These are phyloP conservation scores for Chrysoporthe puriensis DNA, from an alignment of 2,329 filamentous ascomycete species.

Conservation along the genomic window DNA sequence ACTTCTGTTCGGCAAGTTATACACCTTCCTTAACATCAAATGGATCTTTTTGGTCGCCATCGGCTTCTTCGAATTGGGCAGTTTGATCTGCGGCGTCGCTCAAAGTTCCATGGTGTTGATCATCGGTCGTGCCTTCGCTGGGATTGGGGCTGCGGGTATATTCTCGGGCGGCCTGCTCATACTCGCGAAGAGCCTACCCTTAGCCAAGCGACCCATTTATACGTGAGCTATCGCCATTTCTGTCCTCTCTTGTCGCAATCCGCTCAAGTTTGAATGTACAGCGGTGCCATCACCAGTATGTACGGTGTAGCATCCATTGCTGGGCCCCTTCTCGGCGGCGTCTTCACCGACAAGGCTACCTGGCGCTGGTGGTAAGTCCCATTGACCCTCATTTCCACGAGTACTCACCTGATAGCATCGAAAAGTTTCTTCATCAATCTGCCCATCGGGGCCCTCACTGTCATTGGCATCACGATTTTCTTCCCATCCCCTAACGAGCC, in stretches of 20 bases:
- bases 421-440: conserved; percentile 34
- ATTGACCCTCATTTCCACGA: not conserved
- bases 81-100: conserved; percentile 42
- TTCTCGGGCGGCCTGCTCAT: conserved; percentile 48
- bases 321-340: conserved; percentile 29
- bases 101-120: conserved; percentile 37
- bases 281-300: conserved; percentile 46
- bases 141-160: conserved; percentile 44
- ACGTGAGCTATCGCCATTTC: not conserved
- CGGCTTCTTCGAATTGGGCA: conserved; percentile 45
- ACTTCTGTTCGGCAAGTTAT: conserved; percentile 42
- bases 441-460: conserved; percentile 32
- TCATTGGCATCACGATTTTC: conserved; percentile 22
- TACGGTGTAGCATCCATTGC: conserved; percentile 44
- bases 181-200: conserved; percentile 39
- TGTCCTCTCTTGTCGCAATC: not conserved
- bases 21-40: conserved; percentile 47
- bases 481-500: conserved; percentile 36
- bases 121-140: conserved; percentile 37
- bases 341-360: conserved; percentile 15
- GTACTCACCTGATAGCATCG: not conserved
- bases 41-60: conserved; percentile 42
- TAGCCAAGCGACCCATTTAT: conserved; percentile 31
- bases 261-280: conserved; percentile 30
- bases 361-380: conserved; percentile 31